Conservation (phyloP, 768 basidiomycete species). For the Psilocybe azurescens region DNA sequence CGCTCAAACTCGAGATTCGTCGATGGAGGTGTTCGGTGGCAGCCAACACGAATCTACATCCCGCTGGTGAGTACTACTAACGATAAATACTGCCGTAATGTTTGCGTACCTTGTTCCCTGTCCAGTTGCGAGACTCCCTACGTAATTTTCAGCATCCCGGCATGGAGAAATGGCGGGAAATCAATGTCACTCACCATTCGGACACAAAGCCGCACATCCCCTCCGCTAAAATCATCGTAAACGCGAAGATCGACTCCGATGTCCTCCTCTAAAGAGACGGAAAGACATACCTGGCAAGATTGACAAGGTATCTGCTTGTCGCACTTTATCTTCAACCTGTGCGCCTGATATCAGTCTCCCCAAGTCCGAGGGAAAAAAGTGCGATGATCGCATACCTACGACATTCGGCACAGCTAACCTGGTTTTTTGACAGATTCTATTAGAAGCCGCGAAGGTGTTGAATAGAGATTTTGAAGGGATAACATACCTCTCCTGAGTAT, state of each 20-base stretch:
- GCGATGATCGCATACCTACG: slow-evolving; percentile 71
- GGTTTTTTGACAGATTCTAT: slow-evolving; percentile 4
- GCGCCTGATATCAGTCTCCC: slow-evolving; percentile 18
- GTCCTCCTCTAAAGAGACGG: not conserved
- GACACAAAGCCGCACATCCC: slow-evolving; percentile 73
- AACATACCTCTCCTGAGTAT: slow-evolving; percentile 32
- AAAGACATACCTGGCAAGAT: slow-evolving; percentile 63
- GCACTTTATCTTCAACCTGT: slow-evolving; percentile 79
- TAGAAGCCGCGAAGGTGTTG: slow-evolving; percentile 5
- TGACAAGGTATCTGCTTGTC: slow-evolving; percentile 84
- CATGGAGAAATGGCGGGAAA: slow-evolving; percentile 6
- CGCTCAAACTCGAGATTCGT: slow-evolving; percentile 55
- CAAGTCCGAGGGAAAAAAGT: slow-evolving; percentile 15
- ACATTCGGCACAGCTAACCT: slow-evolving; percentile 84
- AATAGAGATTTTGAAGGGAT: not conserved
- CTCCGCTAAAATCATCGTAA: slow-evolving; percentile 46
- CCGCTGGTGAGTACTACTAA: not conserved
- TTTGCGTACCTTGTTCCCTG: slow-evolving; percentile 68
- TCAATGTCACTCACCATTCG: slow-evolving; percentile 55
- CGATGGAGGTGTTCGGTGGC: slow-evolving; percentile 71
- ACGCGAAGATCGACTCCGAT: not conserved
- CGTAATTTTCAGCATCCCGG: not conserved
- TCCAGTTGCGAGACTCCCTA: slow-evolving; percentile 79
- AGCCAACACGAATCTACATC: slow-evolving; percentile 53
- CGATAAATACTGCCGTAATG: not conserved